Evolutionary conservation across 257 asterid genomes (phyloP).

Genomic region (Nicotiana noctiflora): DNA sequence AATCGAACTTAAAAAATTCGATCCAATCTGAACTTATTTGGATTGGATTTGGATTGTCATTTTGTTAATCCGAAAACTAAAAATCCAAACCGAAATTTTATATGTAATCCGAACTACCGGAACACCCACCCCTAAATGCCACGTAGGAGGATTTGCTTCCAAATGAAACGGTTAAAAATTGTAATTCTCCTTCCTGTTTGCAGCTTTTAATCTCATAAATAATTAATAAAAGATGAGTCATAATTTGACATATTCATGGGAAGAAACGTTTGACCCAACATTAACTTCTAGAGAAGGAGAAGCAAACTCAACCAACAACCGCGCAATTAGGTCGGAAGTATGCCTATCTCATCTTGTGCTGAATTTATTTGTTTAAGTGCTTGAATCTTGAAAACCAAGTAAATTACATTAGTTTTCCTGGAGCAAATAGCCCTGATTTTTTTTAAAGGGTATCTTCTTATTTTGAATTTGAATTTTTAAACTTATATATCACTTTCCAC

Average conservation of each 20-base stretch:
- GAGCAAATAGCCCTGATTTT: not conserved
- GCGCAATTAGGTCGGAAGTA: slow-evolving; percentile 15
- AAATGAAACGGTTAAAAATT: not conserved
- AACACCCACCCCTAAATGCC: too few species aligned
- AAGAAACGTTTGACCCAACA: slow-evolving; percentile 6
- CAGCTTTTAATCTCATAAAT: not conserved
- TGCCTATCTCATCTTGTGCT: not conserved
- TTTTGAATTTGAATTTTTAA: not conserved
- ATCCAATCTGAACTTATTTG: too few species aligned
- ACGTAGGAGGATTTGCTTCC: not conserved
- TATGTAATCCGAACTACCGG: too few species aligned
- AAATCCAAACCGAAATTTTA: too few species aligned
- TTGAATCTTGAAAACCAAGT: slow-evolving; percentile 20
- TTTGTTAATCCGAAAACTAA: too few species aligned
- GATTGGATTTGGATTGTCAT: too few species aligned
- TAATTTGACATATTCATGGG: not conserved
- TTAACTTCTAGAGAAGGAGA: not conserved
- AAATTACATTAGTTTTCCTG: not conserved
- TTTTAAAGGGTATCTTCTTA: too few species aligned
- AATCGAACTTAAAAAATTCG: too few species aligned
- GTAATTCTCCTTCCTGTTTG: not conserved
- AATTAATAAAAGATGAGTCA: not conserved
- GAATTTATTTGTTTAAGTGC: not conserved
- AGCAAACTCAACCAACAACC: slow-evolving; percentile 14
- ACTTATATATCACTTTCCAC: not conserved